Base-by-base conservation (phyloP, 129 eudicot genomes). In the Kitagawia praeruptora region DNA sequence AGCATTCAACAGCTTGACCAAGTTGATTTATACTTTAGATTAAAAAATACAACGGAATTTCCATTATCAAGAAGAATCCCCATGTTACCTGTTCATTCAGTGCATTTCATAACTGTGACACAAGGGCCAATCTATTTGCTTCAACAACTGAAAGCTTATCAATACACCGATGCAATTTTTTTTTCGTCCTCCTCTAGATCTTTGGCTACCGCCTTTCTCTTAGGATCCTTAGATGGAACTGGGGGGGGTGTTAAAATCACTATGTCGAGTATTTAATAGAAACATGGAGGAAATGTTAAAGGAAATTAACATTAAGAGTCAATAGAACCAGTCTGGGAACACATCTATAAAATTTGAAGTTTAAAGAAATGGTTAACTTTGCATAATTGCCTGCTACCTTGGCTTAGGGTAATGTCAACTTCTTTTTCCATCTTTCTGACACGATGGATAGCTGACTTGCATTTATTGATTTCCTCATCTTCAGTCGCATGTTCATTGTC, bases 381-480 rank as follows among this genome's bases (percentile, higher is more conserved):
- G 31, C 16, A 73, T 23, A 21, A 10, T 41, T 19, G 10, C 13
- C 15, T 45, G 63, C 82, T 89, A 94, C 98, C 97, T 83, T 81
- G 88, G 45, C 85, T 78, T 78, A 91, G 87, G 25, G 97, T 92
- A 56, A 80, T 51, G 46, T 88, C 93, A 12, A 88, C 84, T 75
- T 91, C 93, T 85, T 88, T 87, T 81, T 91, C 96, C 93, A 91
- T 91, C 83, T 91, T 94, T 81, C 86, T 88, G 54, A 94, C 93
- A 70, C 85, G 89, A 38, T 88, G 89, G 81, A 88, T 80, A 46
- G 87, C 85, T 58, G 92, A 85, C 85, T 89, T 91, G 92, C 98
- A 94, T 83, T 86, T 91, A 77, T 72, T 85, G 92, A 89, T 89
- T 84, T 84, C 92, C 79, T 86, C 91, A 71, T 89, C 96, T 91